These are phyloP conservation scores for Acanthamoeba royreba DNA, from an alignment of 208 protist genomes.

Conservation along the genomic window DNA sequence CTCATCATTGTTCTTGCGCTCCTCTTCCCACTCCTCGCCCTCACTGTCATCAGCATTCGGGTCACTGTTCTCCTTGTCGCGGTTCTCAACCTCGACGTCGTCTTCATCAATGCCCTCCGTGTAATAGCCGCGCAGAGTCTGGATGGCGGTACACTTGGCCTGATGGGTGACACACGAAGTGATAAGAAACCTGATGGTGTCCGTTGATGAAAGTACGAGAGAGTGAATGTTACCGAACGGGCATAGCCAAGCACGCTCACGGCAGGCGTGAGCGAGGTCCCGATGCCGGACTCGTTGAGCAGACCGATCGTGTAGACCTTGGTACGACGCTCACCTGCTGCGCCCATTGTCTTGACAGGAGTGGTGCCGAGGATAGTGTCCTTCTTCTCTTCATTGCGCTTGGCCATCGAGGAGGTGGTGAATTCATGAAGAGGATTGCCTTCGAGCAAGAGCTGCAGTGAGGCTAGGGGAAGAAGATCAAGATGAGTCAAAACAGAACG, in stretches of 20 bases:
- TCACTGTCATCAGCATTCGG: background rate
- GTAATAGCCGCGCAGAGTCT: background rate
- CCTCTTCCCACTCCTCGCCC: slow-evolving; percentile 23
- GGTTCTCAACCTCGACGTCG: background rate
- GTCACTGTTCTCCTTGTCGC: background rate
- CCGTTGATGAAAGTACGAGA: too few relatives aligned
- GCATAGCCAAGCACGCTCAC: background rate
- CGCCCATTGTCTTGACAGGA: background rate
- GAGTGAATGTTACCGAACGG: background rate
- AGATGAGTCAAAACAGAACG: too few relatives aligned
- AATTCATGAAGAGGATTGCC: slow-evolving; percentile 10
- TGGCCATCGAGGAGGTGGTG: slow-evolving; percentile 9
- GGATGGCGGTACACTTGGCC: slow-evolving; percentile 13
- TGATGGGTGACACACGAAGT: background rate
- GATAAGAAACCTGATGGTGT: background rate
- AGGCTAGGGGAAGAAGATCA: too few relatives aligned
- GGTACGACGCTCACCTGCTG: background rate
- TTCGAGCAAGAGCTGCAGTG: background rate
- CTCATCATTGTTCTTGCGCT: background rate
- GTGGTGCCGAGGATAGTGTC: background rate
- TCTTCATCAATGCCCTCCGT: background rate
- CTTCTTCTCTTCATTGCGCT: background rate
- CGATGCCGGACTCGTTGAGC: background rate
- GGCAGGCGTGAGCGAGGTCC: background rate
- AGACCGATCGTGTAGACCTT: slow-evolving; percentile 24